Evolutionary conservation across 164 flowering plant genomes (phyloP).

Genomic region (Annona cherimola): DNA sequence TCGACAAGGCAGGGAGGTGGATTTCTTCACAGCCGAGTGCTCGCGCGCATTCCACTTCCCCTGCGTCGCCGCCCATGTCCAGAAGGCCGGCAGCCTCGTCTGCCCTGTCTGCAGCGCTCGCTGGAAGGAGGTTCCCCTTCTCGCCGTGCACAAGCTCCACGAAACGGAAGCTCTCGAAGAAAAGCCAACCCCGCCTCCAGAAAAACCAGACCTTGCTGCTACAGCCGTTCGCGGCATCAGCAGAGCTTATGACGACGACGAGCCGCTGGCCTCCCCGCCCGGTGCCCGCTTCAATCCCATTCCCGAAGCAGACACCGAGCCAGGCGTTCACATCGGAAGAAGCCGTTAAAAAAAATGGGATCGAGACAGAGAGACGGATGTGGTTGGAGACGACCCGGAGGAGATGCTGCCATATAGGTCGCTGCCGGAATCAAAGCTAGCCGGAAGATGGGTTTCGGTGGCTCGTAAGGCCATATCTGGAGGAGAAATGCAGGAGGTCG

Average conservation of each 20-base stretch:
- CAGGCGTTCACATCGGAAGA: too few species aligned
- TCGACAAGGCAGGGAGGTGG: constrained; percentile 76
- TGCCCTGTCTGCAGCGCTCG: too few species aligned
- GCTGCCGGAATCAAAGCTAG: too few species aligned
- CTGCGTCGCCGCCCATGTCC: constrained; percentile 72
- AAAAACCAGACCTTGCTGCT: background rate
- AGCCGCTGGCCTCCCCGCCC: constrained; percentile 54
- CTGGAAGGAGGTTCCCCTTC: constrained; percentile 82
- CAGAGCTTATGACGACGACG: constrained; percentile 68
- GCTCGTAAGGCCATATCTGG: too few species aligned
- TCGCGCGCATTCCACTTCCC: constrained; percentile 86
- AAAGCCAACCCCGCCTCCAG: constrained; percentile 2
- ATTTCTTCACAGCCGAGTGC: constrained; percentile 91
- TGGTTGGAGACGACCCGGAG: too few species aligned
- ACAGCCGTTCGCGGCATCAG: constrained; percentile 10
- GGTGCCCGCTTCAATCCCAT: constrained; percentile 44
- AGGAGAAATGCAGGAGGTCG: too few species aligned
- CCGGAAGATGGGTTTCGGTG: too few species aligned
- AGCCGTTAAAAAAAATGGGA: too few species aligned
- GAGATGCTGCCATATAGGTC: too few species aligned
- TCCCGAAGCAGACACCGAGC: constrained; percentile 64
- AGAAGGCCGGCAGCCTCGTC: constrained; percentile 40
- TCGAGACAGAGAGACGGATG: too few species aligned
- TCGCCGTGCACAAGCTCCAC: constrained; percentile 45
- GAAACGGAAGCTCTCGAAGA: background rate